Base-by-base conservation (phyloP, 371 early-diverging fungal genomes). In the Mucor mucedo region DNA sequence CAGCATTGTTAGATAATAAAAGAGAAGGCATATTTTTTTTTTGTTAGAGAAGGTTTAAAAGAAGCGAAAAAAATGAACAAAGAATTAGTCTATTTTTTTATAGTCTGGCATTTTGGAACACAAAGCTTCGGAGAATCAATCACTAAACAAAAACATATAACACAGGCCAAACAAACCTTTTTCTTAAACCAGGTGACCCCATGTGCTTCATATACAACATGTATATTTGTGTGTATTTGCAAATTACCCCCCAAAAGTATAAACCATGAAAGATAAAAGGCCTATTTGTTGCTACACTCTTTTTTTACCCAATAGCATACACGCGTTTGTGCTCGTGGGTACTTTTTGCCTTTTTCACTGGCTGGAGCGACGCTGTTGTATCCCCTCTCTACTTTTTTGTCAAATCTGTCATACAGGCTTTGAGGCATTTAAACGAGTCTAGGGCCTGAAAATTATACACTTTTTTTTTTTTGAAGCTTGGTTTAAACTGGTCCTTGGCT, bases 121-220 rank as follows among this genome's bases (percentile, higher is more conserved):
- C 14, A 21, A 55, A 45, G 59, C 30, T 32, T 57, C 42, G 47
- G 47, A 44, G 47, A 21, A 42, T 16, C 48, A 48, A 38, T 39
- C 28, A 29, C 33, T 55, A 55, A 35, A 44, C 45, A 32, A 41
- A 38, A 21, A 54, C 39, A 11, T 39, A 53, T 56, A 21, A 21
- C 21, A 41, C 35, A 55, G 44, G 55, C 57, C 57, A 56, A 63
- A 49, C 57, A 63, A 55, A 56, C 32, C 29, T n/a, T 28, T 49
- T 38, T 21, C 21, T 56, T 32, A 55, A 39, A 41, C 55, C 63
- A 55, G 56, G 63, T 63, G 63, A 63, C 33, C 55, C 44, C 63
- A 50, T 55, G 63, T 63, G 63, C 50, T 63, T 52, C 44, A 11
- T 42, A n/a, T 42, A 42, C 44, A 33, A 32, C 30, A 33, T 27